Conservation (phyloP, 225 moss, liverwort and hornwort species). For the Thuidium tamariscinum region DNA sequence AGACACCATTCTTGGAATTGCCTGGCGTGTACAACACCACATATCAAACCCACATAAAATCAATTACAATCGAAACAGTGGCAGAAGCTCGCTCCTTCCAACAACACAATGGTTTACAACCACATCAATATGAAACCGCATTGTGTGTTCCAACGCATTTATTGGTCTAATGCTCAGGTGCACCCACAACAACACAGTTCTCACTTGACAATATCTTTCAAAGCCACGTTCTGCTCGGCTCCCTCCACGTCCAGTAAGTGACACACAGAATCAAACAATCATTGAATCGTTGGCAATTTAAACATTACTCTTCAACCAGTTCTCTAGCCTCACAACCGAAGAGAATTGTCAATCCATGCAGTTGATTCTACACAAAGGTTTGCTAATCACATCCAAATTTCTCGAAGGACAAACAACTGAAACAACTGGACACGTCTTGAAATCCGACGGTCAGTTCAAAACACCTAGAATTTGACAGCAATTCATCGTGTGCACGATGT, state of each 20-base stretch:
- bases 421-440: neutral
- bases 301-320: neutral
- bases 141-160: too few relatives aligned
- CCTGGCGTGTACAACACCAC: slow-evolving; percentile 3
- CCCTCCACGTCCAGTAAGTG: neutral
- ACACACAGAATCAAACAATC: neutral
- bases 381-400: neutral
- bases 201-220: too few relatives aligned
- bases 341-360: neutral
- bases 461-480: neutral
- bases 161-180: neutral
- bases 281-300: too few relatives aligned
- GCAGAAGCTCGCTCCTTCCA: neutral
- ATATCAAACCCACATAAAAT: neutral
- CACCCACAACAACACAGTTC: neutral
- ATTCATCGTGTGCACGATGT: neutral
- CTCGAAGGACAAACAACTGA: neutral
- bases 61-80: neutral
- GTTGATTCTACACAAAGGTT: neutral
- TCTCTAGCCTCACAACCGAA: neutral
- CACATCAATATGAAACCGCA: too few relatives aligned
- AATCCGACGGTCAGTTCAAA: neutral
- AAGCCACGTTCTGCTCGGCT: neutral
- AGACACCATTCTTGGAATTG: slow-evolving; percentile 54
- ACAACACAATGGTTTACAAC: too few relatives aligned